phyloP scores from a whole-genome alignment of 2,329 filamentous ascomycete species.

The Fusarium goolgardi region DNA sequence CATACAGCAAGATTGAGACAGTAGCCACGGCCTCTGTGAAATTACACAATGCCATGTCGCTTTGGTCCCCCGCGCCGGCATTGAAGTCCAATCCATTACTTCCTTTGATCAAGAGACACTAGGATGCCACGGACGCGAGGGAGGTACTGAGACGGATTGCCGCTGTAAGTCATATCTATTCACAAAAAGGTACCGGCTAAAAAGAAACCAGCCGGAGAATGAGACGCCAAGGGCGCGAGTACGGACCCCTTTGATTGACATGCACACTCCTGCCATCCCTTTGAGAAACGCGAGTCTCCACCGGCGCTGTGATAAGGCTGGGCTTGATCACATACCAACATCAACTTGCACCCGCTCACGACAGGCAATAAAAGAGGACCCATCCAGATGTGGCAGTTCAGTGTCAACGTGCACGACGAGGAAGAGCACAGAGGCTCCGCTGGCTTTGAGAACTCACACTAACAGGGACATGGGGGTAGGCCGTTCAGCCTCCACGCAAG shows the following conservation, averaged over 20 bases:
- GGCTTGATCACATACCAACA: background rate
- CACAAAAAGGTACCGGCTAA: background rate
- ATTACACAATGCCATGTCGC: slow-evolving; percentile 60
- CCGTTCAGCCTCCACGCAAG: background rate
- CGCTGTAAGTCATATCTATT: slow-evolving; percentile 15
- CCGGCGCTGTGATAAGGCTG: background rate
- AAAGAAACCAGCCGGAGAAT: slow-evolving; percentile 1
- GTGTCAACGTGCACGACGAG: slow-evolving; percentile 19
- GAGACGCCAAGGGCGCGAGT: background rate
- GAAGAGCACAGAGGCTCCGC: slow-evolving; percentile 18
- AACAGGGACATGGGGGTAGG: slow-evolving; percentile 7
- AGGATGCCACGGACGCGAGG: slow-evolving; percentile 59
- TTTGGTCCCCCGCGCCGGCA: slow-evolving; percentile 62
- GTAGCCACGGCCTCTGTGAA: slow-evolving; percentile 63
- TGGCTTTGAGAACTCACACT: slow-evolving; percentile 4
- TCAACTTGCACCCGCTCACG: background rate
- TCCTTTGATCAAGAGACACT: slow-evolving; percentile 61
- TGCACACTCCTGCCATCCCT: slow-evolving; percentile 35
- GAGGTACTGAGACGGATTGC: slow-evolving; percentile 55
- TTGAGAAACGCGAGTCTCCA: slow-evolving; percentile 43
- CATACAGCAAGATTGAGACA: slow-evolving; percentile 65
- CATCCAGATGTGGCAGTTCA: slow-evolving; percentile 20
- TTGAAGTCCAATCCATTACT: slow-evolving; percentile 55
- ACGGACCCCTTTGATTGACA: slow-evolving; percentile 9
- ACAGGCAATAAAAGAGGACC: slow-evolving; percentile 11